phyloP scores from a whole-genome alignment of 2,329 filamentous ascomycete species.

The Eurotiales sp. region DNA sequence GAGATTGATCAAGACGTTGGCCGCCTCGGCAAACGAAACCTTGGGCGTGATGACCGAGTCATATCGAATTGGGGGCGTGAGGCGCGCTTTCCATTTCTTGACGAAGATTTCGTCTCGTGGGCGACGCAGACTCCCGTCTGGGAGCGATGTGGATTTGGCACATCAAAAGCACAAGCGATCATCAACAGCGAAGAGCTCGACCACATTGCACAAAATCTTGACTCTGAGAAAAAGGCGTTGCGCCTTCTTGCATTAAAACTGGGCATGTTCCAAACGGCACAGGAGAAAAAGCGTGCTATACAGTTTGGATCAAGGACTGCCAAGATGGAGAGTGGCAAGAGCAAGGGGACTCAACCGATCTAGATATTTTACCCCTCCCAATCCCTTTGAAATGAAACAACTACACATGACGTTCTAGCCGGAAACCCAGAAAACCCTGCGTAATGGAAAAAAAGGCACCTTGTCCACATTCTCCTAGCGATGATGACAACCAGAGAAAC shows the following conservation, averaged over 20 bases:
- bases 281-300: slow-evolving; percentile 91
- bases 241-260: slow-evolving; percentile 71
- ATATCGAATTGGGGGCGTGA: slow-evolving; percentile 88
- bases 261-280: slow-evolving; percentile 66
- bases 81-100: slow-evolving; percentile 83
- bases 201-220: slow-evolving; percentile 42
- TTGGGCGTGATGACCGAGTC: slow-evolving; percentile 88
- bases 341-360: slow-evolving; percentile 60
- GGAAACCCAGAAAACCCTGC: too few species aligned
- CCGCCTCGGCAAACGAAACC: slow-evolving; percentile 85
- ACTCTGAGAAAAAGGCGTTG: slow-evolving; percentile 77
- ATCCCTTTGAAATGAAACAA: too few species aligned
- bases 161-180: slow-evolving; percentile 26
- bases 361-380: background rate
- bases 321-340: slow-evolving; percentile 67
- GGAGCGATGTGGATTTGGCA: slow-evolving; percentile 86
- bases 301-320: slow-evolving; percentile 80
- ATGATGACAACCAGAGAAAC: slow-evolving; percentile 39
- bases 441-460: too few species aligned
- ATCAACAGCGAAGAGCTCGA: slow-evolving; percentile 18
- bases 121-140: slow-evolving; percentile 70
- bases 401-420: too few species aligned
- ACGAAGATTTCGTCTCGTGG: slow-evolving; percentile 81
- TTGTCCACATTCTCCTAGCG: slow-evolving; percentile 23
- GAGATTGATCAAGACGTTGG: slow-evolving; percentile 83